These are phyloP conservation scores for Cardamine occulta DNA, from an alignment of 345 rosid genomes.

Conservation along the genomic window DNA sequence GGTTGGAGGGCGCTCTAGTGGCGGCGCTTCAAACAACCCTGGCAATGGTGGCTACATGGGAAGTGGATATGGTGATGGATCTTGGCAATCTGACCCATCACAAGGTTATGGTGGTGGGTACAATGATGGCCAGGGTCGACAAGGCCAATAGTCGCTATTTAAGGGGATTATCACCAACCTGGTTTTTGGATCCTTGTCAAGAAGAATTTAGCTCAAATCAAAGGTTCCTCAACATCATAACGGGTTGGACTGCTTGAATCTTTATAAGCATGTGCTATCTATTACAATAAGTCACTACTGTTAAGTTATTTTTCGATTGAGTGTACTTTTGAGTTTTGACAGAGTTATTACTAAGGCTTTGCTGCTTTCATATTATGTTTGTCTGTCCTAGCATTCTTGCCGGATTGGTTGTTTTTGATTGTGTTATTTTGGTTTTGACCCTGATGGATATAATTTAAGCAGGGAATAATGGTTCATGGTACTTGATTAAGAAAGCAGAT, in stretches of 20 bases:
- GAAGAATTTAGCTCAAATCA: conserved; percentile 48
- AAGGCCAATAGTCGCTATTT: conserved; percentile 55
- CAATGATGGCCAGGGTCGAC: conserved; percentile 65
- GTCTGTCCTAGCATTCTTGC: conserved; percentile 6
- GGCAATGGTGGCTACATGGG: conserved; percentile 68
- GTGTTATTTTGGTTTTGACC: conserved; percentile 20
- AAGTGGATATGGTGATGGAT: conserved; percentile 67
- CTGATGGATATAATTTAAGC: conserved; percentile 16
- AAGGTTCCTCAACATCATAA: conserved; percentile 52
- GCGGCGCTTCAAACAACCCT: conserved; percentile 20
- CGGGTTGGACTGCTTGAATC: conserved; percentile 76
- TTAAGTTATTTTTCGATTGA: conserved; percentile 48
- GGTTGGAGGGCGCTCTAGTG: conserved; percentile 60
- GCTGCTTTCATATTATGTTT: conserved; percentile 21
- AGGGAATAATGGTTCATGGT: conserved; percentile 18
- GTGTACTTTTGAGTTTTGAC: conserved; percentile 68
- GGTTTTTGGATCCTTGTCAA: conserved; percentile 41
- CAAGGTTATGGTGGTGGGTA: conserved; percentile 75
- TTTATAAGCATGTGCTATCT: conserved; percentile 55
- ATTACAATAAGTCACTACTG: conserved; percentile 60
- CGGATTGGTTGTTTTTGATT: conserved; percentile 16
- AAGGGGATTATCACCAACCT: conserved; percentile 4
- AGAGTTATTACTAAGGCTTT: conserved; percentile 58
- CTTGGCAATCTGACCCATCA: conserved; percentile 72
- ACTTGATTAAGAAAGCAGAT: conserved; percentile 19